These are phyloP conservation scores for Echria macrotheca DNA, from an alignment of 495 filamentous ascomycete genomes.

Conservation along the genomic window DNA sequence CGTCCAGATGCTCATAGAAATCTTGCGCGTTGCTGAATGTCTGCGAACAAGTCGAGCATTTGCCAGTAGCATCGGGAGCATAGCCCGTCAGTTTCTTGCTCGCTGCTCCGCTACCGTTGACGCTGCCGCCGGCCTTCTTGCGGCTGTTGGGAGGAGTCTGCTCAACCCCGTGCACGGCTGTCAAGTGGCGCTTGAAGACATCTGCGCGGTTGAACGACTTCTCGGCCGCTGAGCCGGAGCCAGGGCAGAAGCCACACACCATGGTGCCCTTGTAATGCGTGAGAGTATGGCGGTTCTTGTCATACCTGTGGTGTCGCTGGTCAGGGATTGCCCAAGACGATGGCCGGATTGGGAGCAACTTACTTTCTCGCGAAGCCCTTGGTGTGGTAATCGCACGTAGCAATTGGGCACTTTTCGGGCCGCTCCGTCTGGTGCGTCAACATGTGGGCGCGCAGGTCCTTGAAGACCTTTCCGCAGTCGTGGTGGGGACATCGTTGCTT, in stretches of 20 bases:
- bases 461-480: conserved; percentile 84
- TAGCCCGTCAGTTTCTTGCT: conserved; percentile 58
- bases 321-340: not conserved
- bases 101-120: conserved; percentile 28
- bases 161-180: conserved; percentile 90
- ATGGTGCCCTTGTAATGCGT: conserved; percentile 99
- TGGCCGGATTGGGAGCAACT: not conserved
- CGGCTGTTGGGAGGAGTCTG: conserved; percentile 95
- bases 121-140: conserved; percentile 56
- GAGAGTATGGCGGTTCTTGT: conserved; percentile 95
- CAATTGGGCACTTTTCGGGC: conserved; percentile 94
- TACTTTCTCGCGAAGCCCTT: conserved; percentile 91
- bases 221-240: conserved; percentile 84
- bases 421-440: conserved; percentile 91
- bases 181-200: conserved; percentile 97
- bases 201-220: conserved; percentile 99
- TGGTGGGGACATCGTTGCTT: conserved; percentile 65
- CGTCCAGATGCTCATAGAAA: conserved; percentile 98
- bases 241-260: conserved; percentile 98
- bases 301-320: conserved; percentile 47
- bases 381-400: conserved; percentile 88
- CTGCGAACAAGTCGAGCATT: conserved; percentile 89
- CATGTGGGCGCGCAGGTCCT: conserved; percentile 94
- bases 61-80: conserved; percentile 73
- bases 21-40: conserved; percentile 94